Conservation (phyloP, 2,329 filamentous ascomycete species). For the Aspergillus piperis region DNA sequence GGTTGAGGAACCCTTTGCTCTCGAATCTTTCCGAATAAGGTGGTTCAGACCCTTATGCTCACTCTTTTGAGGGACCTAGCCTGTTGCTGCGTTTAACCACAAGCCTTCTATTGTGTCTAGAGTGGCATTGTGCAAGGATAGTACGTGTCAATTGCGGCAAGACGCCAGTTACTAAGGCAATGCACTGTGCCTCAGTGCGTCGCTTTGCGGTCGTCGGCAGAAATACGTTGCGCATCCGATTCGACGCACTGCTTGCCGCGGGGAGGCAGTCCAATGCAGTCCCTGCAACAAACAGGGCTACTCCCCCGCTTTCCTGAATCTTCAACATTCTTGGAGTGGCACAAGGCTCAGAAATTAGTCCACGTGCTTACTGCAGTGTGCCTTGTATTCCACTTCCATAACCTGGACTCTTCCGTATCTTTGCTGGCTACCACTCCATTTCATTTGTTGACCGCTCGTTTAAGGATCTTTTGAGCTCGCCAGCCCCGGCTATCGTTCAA, state of each 20-base stretch:
- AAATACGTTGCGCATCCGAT: conserved; percentile 3
- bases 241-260: conserved; percentile 4
- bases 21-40: background rate
- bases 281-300: background rate
- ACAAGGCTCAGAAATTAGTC: background rate
- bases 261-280: conserved; percentile 1
- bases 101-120: conserved; percentile 10
- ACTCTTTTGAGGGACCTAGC: conserved; percentile 1
- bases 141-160: background rate
- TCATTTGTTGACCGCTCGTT: background rate
- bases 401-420: background rate
- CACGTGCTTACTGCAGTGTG: conserved; percentile 1
- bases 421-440: background rate
- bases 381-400: background rate
- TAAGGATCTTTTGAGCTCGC: background rate
- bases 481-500: background rate
- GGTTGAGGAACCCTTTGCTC: background rate
- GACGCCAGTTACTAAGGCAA: background rate
- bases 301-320: background rate
- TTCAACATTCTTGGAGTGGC: background rate
- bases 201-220: conserved; percentile 14
- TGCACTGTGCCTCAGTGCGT: background rate
- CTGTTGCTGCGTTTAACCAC: conserved; percentile 4
- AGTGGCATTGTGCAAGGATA: conserved; percentile 12
- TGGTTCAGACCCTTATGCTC: conserved; percentile 1